Conservation (phyloP, 768 basidiomycete species). For the Leccinum subtestaceum region DNA sequence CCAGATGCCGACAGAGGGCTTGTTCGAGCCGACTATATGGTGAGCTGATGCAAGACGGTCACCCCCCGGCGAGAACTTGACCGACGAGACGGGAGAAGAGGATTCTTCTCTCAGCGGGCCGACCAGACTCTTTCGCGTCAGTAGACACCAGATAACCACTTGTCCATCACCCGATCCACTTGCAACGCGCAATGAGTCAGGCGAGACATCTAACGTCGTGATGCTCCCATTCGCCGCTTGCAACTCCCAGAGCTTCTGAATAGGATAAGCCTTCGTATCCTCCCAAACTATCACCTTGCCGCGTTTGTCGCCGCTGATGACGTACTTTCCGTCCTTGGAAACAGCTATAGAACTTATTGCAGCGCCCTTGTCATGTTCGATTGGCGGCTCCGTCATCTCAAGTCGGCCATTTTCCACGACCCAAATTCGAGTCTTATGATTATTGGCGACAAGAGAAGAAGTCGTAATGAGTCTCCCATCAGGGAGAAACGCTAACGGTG, state of each 20-base stretch:
- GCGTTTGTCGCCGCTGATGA: constrained; percentile 7
- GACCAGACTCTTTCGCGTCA: background rate
- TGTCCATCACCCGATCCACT: constrained; percentile 4
- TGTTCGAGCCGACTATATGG: background rate
- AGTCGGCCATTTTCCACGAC: background rate
- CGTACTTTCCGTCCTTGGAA: constrained; percentile 9
- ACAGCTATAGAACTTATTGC: background rate
- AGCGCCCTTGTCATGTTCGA: background rate
- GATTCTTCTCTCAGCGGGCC: constrained; percentile 4
- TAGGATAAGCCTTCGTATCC: background rate
- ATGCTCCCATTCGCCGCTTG: background rate
- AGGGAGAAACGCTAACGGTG: constrained; percentile 1
- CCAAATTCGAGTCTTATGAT: background rate
- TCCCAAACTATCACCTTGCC: constrained; percentile 12
- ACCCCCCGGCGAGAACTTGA: constrained; percentile 20
- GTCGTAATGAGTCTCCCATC: background rate
- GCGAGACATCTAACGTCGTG: constrained; percentile 11
- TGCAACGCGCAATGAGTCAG: constrained; percentile 4
- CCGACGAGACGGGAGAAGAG: constrained; percentile 5
- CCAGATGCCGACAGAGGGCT: constrained; percentile 10
- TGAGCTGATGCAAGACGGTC: constrained; percentile 8
- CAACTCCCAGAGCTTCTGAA: background rate
- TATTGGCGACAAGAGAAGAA: background rate
- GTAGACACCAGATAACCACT: constrained; percentile 3
- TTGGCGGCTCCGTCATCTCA: background rate